Conservation (phyloP, 306 rosid genomes). For the Rubus idaeus region DNA sequence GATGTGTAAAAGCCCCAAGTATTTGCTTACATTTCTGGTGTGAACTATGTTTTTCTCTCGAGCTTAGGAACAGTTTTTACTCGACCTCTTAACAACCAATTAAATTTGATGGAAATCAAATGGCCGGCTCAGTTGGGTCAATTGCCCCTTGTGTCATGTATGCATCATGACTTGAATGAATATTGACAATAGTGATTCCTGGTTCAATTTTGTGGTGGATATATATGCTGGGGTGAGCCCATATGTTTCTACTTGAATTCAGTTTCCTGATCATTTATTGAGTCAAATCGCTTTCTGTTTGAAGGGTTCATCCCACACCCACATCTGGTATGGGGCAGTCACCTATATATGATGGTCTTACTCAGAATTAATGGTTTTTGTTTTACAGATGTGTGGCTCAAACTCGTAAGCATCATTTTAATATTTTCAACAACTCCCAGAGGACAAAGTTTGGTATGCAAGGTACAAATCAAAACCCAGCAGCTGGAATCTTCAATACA, state of each 20-base stretch:
- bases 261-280: not conserved
- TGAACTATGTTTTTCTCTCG: too few species aligned
- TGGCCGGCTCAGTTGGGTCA: not conserved
- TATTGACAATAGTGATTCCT: too few species aligned
- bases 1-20: too few species aligned
- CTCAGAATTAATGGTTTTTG: not conserved
- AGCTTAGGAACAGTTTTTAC: not conserved
- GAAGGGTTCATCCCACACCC: not conserved
- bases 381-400: not conserved
- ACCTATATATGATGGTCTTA: not conserved
- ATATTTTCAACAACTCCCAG: not conserved
- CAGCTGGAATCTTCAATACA: not conserved
- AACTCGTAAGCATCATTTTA: not conserved
- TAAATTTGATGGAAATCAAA: not conserved
- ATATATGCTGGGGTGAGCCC: not conserved
- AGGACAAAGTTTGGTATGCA: not conserved
- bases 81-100: not conserved
- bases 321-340: constrained; percentile 8
- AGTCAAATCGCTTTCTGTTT: not conserved
- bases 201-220: not conserved
- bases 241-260: not conserved
- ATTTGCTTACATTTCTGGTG: too few species aligned
- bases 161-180: not conserved
- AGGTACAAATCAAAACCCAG: not conserved
- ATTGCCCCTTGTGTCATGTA: not conserved